phyloP scores from a whole-genome alignment of 2,329 filamentous ascomycete genomes.

The Cytospora piceae region DNA sequence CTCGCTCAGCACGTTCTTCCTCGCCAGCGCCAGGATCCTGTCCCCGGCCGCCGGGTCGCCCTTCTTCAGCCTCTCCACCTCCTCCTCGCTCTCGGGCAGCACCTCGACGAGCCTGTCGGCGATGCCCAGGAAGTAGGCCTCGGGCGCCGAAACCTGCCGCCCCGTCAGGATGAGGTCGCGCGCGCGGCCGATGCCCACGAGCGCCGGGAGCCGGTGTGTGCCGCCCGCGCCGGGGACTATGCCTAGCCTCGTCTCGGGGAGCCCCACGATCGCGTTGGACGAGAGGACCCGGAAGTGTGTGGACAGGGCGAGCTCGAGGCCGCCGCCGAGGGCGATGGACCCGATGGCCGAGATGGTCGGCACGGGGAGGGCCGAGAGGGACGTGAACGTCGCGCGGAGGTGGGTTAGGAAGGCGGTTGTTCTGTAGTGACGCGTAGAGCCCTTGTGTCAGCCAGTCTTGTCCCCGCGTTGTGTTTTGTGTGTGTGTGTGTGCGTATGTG shows the following conservation, averaged over 20 bases:
- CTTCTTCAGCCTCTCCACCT: constrained; percentile 39
- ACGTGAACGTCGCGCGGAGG: constrained; percentile 75
- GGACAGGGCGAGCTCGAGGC: constrained; percentile 87
- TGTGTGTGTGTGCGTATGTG: not conserved
- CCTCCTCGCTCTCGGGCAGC: constrained; percentile 57
- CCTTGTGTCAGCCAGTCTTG: constrained; percentile 3
- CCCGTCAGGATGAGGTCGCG: constrained; percentile 90
- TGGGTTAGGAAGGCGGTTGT: constrained; percentile 76
- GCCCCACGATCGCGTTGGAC: constrained; percentile 75
- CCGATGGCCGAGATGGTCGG: constrained; percentile 89
- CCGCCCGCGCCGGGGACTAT: constrained; percentile 96
- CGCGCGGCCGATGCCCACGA: constrained; percentile 82
- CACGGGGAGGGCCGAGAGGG: constrained; percentile 75
- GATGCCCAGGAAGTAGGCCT: constrained; percentile 90
- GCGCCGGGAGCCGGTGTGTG: constrained; percentile 79
- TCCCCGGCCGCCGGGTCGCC: constrained; percentile 49
- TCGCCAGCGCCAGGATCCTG: constrained; percentile 57
- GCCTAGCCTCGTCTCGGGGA: constrained; percentile 89
- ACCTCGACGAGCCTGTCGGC: constrained; percentile 90
- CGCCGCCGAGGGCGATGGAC: constrained; percentile 86
- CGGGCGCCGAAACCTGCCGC: constrained; percentile 77
- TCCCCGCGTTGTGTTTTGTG: not conserved
- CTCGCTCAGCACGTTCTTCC: constrained; percentile 72
- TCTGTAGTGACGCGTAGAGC: constrained; percentile 49
- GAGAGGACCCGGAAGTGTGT: constrained; percentile 88